phyloP scores from a whole-genome alignment of 495 filamentous ascomycete species.

The Elasticomyces elasticus region DNA sequence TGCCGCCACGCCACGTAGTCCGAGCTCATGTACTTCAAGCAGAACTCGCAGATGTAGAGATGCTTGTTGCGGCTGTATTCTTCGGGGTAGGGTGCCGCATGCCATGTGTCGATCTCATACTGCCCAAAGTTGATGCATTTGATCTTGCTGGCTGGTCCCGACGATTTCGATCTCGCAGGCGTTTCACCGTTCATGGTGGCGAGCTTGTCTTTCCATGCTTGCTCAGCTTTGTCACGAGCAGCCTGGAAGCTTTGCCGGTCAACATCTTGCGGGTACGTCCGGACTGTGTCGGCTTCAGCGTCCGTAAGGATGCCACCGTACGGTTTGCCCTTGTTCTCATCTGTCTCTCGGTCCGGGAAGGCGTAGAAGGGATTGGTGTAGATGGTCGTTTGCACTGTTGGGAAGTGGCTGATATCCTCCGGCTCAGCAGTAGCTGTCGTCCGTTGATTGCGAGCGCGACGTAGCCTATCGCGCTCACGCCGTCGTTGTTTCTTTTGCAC shows the following conservation, averaged over 20 bases:
- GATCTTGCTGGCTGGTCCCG: conserved; percentile 86
- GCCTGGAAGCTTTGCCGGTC: conserved; percentile 80
- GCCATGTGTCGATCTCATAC: conserved; percentile 98
- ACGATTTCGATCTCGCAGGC: conserved; percentile 54
- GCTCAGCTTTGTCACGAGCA: conserved; percentile 79
- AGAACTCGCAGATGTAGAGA: conserved; percentile 97
- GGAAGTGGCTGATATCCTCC: conserved; percentile 31
- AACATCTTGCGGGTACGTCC: conserved; percentile 66
- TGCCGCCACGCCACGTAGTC: conserved; percentile 96
- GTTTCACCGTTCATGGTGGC: conserved; percentile 32
- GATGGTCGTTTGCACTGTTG: conserved; percentile 47
- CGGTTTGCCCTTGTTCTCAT: conserved; percentile 83
- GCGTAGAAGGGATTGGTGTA: conserved; percentile 65
- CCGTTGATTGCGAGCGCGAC: conserved; percentile 22
- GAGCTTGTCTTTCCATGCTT: conserved; percentile 68
- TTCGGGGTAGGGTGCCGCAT: conserved; percentile 96
- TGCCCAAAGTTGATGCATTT: conserved; percentile 97
- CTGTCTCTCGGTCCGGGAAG: conserved; percentile 75
- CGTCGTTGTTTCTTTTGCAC: conserved; percentile 42
- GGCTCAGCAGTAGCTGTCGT: conserved; percentile 23
- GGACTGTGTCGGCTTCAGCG: conserved; percentile 79
- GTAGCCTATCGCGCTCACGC: conserved; percentile 30
- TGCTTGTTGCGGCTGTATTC: conserved; percentile 94
- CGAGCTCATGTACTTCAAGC: conserved; percentile 98
- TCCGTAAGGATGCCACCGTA: conserved; percentile 90